Percentiles rank a stretch among this genome's conserved stretches.
Evolutionary conservation across 1,284 basidiomycete species (phyloP).

Genomic region (Ganoderma resinaceum): DNA sequence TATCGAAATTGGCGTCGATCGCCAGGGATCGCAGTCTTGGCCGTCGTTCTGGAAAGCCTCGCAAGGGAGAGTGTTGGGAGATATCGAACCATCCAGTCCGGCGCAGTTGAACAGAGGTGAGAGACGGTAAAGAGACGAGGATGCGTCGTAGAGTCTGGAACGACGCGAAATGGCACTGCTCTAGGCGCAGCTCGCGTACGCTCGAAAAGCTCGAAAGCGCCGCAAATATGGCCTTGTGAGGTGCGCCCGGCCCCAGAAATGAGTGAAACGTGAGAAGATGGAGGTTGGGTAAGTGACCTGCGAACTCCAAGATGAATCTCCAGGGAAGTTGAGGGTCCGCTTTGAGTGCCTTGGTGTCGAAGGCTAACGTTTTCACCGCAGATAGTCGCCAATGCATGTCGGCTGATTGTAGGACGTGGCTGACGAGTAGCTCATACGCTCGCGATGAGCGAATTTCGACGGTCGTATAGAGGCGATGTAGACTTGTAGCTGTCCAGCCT

Average conservation of each 20-base stretch:
- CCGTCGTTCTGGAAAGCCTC: not conserved
- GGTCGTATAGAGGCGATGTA: not conserved
- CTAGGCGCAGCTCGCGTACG: not conserved
- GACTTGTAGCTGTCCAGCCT: not conserved
- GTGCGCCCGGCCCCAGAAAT: not conserved
- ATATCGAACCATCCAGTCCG: not conserved
- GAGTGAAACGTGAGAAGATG: not conserved
- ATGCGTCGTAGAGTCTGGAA: not conserved
- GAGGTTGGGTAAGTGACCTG: not conserved
- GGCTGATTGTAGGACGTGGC: not conserved
- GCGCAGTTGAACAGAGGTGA: not conserved
- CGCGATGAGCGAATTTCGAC: not conserved
- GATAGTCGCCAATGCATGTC: not conserved
- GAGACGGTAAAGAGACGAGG: not conserved
- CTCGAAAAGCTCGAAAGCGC: not conserved
- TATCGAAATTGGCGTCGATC: not conserved
- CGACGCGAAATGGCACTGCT: not conserved
- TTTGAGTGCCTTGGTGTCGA: too few relatives aligned
- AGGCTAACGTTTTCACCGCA: not conserved
- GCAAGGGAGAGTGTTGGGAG: not conserved
- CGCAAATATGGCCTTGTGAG: not conserved
- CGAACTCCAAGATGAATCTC: not conserved
- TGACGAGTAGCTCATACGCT: not conserved
- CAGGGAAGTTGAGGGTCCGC: not conserved
- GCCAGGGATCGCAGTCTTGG: not conserved